These are phyloP conservation scores for Fusarium liriodendri DNA, from an alignment of 2,329 filamentous ascomycete genomes.

Conservation along the genomic window DNA sequence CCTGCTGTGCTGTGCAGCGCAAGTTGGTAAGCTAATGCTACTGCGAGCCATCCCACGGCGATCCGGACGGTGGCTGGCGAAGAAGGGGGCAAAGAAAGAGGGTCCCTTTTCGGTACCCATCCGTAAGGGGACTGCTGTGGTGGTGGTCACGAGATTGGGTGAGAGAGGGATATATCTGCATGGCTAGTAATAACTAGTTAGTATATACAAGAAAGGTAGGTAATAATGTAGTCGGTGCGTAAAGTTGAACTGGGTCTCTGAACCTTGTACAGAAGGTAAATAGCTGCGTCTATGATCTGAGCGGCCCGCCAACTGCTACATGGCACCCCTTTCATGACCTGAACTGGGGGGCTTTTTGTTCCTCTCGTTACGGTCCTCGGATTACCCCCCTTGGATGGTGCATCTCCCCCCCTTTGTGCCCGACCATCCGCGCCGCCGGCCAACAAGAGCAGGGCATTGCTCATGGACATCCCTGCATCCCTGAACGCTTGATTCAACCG, in stretches of 20 bases:
- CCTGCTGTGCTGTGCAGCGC: background rate
- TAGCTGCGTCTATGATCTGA: background rate
- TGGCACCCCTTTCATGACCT: background rate
- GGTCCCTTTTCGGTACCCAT: background rate
- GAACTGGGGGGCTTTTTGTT: background rate
- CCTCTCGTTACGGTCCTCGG: constrained; percentile 5
- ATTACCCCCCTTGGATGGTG: constrained; percentile 7
- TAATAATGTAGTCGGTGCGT: background rate
- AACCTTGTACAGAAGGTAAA: background rate
- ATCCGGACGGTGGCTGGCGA: background rate
- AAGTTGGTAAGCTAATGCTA: background rate
- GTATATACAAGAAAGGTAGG: background rate
- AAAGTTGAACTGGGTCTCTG: background rate
- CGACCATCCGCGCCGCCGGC: constrained; percentile 27
- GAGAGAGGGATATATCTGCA: background rate
- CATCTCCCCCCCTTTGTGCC: constrained; percentile 24
- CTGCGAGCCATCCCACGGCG: background rate
- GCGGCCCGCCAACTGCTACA: background rate
- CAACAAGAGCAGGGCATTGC: constrained; percentile 15
- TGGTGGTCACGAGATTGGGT: background rate
- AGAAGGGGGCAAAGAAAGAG: background rate
- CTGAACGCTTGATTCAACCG: constrained; percentile 44
- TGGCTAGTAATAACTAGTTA: background rate
- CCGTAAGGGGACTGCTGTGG: background rate
- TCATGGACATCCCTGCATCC: constrained; percentile 27